Conservation (phyloP, 352 stramenopile species). For the Globisporangium acanthophoron region DNA sequence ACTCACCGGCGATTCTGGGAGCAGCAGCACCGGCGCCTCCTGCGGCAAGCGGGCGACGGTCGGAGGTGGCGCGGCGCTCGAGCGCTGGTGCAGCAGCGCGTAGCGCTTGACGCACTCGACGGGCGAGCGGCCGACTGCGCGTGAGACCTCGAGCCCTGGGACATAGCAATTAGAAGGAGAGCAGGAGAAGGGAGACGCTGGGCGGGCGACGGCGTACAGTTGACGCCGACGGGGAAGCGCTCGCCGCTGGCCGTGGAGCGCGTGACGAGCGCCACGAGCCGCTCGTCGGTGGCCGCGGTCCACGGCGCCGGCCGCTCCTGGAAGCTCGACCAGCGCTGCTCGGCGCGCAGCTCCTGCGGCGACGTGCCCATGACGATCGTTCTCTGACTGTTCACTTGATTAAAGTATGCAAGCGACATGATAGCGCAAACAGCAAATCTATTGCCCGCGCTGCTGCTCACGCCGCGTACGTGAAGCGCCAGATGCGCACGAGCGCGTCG, state of each 20-base stretch:
- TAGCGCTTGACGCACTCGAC: conserved; percentile 83
- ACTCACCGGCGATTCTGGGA: neutral
- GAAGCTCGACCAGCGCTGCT: conserved; percentile 68
- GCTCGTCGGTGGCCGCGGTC: conserved; percentile 44
- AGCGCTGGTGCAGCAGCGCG: conserved; percentile 43
- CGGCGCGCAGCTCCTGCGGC: conserved; percentile 47
- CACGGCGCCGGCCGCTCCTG: conserved; percentile 26
- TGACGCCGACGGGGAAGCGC: conserved; percentile 78
- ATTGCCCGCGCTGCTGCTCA: neutral
- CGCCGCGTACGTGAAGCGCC: conserved; percentile 41
- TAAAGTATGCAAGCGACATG: neutral
- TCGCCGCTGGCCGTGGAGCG: conserved; percentile 66
- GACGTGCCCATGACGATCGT: conserved; percentile 2
- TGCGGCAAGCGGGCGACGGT: too few species aligned
- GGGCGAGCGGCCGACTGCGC: conserved; percentile 45
- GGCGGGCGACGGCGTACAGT: conserved; percentile 40
- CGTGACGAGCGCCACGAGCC: conserved; percentile 56
- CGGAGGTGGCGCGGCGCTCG: neutral
- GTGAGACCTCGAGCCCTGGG: conserved; percentile 65
- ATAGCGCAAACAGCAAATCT: neutral
- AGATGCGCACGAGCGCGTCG: conserved; percentile 60
- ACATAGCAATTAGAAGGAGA: neutral
- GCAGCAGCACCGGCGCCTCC: neutral
- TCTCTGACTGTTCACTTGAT: neutral
- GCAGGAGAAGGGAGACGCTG: neutral